phyloP scores from a whole-genome alignment of 148 eudicot genomes.

The Suaeda aralocaspica region DNA sequence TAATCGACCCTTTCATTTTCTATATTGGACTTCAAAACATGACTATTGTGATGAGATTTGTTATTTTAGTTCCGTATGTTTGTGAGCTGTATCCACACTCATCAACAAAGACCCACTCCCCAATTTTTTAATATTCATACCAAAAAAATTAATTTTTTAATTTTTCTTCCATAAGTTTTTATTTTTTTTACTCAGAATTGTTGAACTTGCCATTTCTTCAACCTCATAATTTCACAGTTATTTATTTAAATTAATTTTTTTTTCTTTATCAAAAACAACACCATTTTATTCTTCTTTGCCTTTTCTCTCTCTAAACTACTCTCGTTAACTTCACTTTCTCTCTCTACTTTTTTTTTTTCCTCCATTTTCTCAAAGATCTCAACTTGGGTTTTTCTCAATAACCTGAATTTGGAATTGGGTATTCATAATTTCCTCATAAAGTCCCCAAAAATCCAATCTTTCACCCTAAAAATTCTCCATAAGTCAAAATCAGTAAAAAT shows the following conservation, averaged over 20 bases:
- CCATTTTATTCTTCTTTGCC: slow-evolving; percentile 24
- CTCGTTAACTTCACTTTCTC: slow-evolving; percentile 18
- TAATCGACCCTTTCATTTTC: slow-evolving; percentile 8
- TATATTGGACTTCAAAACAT: background rate
- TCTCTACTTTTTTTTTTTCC: slow-evolving; percentile 10
- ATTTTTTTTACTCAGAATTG: slow-evolving; percentile 12
- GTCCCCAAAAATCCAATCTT: slow-evolving; percentile 16
- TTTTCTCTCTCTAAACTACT: slow-evolving; percentile 12
- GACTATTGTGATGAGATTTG: slow-evolving; percentile 11
- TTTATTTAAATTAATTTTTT: background rate
- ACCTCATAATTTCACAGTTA: slow-evolving; percentile 20
- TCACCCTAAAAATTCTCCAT: background rate
- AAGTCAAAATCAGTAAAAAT: background rate
- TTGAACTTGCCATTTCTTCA: slow-evolving; percentile 31
- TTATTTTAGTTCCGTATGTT: slow-evolving; percentile 29
- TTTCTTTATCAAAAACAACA: background rate
- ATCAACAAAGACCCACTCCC: slow-evolving; percentile 29
- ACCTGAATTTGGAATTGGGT: slow-evolving; percentile 25
- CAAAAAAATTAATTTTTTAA: background rate
- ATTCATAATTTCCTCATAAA: slow-evolving; percentile 7
- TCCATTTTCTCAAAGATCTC: slow-evolving; percentile 26
- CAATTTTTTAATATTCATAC: slow-evolving; percentile 20
- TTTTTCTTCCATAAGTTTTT: background rate
- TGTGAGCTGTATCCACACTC: slow-evolving; percentile 45
- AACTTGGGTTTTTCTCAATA: slow-evolving; percentile 19